Percentiles rank a stretch among this genome's conserved stretches.
Evolutionary conservation across 208 protist species (phyloP).

Genomic region (Willaertia magna): DNA sequence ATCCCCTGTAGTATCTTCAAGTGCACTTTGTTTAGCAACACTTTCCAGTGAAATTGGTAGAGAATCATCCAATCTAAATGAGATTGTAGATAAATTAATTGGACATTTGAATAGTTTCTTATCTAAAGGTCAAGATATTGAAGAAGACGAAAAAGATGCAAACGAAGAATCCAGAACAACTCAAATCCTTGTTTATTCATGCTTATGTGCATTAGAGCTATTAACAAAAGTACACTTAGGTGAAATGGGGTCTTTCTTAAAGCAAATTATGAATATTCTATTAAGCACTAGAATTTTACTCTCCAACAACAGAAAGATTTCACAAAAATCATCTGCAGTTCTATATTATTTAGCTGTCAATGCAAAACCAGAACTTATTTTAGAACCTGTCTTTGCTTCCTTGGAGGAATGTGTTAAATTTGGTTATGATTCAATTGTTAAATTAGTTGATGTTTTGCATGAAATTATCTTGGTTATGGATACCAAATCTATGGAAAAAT

Average conservation of each 20-base stretch:
- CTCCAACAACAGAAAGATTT: neutral
- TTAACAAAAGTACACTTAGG: neutral
- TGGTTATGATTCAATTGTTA: neutral
- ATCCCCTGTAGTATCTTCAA: neutral
- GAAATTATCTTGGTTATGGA: neutral
- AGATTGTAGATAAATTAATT: neutral
- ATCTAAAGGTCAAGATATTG: neutral
- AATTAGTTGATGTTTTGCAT: neutral
- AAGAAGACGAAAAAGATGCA: neutral
- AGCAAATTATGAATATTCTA: neutral
- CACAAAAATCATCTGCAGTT: neutral
- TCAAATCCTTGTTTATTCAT: neutral
- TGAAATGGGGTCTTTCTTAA: neutral
- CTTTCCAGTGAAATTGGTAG: neutral
- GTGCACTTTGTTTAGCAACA: neutral
- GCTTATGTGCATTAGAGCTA: neutral
- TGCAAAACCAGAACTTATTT: neutral
- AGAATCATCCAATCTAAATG: neutral
- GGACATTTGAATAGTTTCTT: neutral
- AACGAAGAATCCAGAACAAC: neutral
- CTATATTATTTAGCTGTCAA: neutral
- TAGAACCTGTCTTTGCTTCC: neutral
- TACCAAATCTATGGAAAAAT: neutral
- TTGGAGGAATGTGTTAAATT: neutral
- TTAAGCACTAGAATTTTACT: neutral